Conservation (phyloP, 805 yeast species). For the Wilhelminamyces savonicus region DNA sequence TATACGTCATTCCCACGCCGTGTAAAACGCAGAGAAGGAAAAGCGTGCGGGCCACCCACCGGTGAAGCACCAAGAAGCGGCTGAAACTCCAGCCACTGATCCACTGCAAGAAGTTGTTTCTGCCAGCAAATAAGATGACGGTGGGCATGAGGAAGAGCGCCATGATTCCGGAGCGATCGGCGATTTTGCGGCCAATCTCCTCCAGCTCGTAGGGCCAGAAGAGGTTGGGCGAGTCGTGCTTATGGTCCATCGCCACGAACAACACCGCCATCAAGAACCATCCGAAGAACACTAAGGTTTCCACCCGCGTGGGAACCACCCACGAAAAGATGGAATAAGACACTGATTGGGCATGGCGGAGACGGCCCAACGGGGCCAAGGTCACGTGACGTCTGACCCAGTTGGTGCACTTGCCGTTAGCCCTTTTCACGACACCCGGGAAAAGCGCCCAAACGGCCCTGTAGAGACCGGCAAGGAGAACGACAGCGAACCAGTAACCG, state of each 20-base stretch:
- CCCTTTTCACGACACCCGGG: constrained; percentile 14
- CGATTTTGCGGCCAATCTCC: constrained; percentile 37
- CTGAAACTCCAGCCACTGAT: constrained; percentile 32
- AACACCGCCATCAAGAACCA: constrained; percentile 31
- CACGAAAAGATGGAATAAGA: constrained; percentile 8
- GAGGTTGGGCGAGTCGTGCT: constrained; percentile 18
- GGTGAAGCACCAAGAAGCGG: constrained; percentile 59
- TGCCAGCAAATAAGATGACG: constrained; percentile 57
- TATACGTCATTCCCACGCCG: constrained; percentile 20
- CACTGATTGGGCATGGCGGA: constrained; percentile 14
- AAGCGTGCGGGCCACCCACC: constrained; percentile 54
- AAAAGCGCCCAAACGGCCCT: constrained; percentile 15
- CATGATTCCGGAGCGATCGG: constrained; percentile 50
- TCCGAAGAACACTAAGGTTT: constrained; percentile 34
- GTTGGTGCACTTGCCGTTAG: constrained; percentile 5
- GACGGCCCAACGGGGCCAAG: constrained; percentile 28
- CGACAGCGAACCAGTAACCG: constrained; percentile 24
- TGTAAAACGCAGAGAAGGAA: constrained; percentile 50
- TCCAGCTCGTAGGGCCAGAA: constrained; percentile 15
- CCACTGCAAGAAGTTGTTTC: constrained; percentile 57
- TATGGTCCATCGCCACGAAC: constrained; percentile 19
- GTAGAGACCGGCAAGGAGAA: constrained; percentile 28
- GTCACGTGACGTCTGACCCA: constrained; percentile 21
- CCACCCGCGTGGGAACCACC: constrained; percentile 50
- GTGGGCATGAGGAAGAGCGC: constrained; percentile 51